These are phyloP conservation scores for Cladosporium sp. DNA, from an alignment of 2,329 filamentous ascomycete species.

Conservation along the genomic window DNA sequence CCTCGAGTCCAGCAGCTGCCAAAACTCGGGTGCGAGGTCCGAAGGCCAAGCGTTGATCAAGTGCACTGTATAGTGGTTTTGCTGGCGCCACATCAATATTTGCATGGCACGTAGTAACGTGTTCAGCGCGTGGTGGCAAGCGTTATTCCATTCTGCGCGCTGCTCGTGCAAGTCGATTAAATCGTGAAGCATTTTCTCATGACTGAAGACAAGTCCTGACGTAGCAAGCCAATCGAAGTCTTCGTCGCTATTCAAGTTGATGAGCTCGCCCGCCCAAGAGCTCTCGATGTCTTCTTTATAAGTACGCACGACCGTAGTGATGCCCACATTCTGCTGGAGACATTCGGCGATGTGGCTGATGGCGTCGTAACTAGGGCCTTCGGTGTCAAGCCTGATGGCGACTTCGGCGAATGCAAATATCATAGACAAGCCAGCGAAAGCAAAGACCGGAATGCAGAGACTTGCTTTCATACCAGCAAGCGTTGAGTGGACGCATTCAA, in stretches of 20 bases:
- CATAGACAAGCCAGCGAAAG: conserved; percentile 8
- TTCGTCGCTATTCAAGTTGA: conserved; percentile 5
- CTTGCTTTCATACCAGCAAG: conserved; percentile 3
- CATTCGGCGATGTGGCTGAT: conserved; percentile 2
- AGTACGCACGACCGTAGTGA: conserved; percentile 2
- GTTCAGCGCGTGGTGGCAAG: conserved; percentile 5
- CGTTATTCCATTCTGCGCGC: background rate
- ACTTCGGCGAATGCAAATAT: conserved; percentile 5
- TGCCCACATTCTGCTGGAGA: conserved; percentile 8
- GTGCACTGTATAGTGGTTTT: conserved; percentile 3
- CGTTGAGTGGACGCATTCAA: background rate
- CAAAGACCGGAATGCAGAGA: conserved; percentile 4
- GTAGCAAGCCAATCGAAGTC: conserved; percentile 1
- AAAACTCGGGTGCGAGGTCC: background rate
- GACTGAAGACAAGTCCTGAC: background rate
- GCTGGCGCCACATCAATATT: conserved; percentile 9
- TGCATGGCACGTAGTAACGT: conserved; percentile 2
- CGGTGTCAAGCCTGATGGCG: background rate
- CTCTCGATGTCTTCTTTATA: conserved; percentile 1
- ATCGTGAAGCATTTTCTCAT: background rate
- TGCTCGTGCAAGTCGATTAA: conserved; percentile 5
- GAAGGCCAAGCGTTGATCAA: conserved; percentile 9
- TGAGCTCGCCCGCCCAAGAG: conserved; percentile 8
- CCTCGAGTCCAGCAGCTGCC: background rate
- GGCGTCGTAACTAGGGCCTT: background rate